Percentiles rank a stretch among this genome's conserved stretches.
Conservation (phyloP, 352 stramenopile species). For the Pythium graminicola region DNA sequence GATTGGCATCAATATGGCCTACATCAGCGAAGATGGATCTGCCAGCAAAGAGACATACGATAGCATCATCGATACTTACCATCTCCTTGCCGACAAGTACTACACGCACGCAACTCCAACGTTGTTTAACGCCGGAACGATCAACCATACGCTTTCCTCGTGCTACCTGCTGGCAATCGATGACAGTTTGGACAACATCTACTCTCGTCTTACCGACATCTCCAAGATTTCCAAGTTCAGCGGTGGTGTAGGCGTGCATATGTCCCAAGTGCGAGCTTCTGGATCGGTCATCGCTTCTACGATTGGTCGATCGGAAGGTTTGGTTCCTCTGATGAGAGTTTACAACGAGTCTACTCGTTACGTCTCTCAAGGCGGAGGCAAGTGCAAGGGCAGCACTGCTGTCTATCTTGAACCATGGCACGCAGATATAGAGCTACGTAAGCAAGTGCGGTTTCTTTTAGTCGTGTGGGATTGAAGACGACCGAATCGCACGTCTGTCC, state of each 20-base stretch:
- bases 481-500: conserved; percentile 2
- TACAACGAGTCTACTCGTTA: conserved; percentile 99
- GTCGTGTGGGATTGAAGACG: neutral
- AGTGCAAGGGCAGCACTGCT: conserved; percentile 97
- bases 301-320: conserved; percentile 98
- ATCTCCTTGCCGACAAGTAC: conserved; percentile 95
- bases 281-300: conserved; percentile 98
- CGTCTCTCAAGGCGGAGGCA: conserved; percentile 97
- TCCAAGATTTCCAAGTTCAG: conserved; percentile 99
- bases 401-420: conserved; percentile 99
- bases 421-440: conserved; percentile 63
- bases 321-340: conserved; percentile 99
- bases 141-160: conserved; percentile 96
- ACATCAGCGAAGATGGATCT: conserved; percentile 92
- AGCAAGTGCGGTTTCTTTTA: neutral
- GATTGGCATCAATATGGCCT: conserved; percentile 96
- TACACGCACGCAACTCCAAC: conserved; percentile 99
- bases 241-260: conserved; percentile 96
- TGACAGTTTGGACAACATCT: conserved; percentile 99
- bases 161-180: conserved; percentile 98
- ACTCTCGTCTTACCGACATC: conserved; percentile 98
- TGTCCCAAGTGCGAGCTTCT: conserved; percentile 97
- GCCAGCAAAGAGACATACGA: too few relatives aligned
- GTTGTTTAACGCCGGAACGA: conserved; percentile 98
- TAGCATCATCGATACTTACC: conserved; percentile 98